These are phyloP conservation scores for Stygiomarasmius scandens DNA, from an alignment of 1,284 basidiomycete species.

Conservation along the genomic window DNA sequence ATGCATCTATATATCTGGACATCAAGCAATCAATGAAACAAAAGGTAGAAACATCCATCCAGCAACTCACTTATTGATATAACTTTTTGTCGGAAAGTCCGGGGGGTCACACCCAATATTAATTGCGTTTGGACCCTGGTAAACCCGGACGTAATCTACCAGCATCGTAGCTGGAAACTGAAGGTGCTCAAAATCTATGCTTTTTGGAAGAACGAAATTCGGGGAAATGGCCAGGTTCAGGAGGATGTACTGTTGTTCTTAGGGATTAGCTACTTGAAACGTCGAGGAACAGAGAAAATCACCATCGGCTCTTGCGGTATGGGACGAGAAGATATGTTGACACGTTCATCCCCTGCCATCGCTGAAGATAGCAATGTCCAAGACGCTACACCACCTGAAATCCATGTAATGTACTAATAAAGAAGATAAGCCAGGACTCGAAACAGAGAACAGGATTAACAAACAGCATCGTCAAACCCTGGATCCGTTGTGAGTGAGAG, in stretches of 20 bases:
- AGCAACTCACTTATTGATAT: slow-evolving; percentile 57
- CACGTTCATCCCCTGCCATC: slow-evolving; percentile 52
- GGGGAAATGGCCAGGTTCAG: slow-evolving; percentile 61
- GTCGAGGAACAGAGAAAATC: background rate
- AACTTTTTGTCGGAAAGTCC: slow-evolving; percentile 29
- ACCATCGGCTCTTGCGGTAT: slow-evolving; percentile 70
- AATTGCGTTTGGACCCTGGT: slow-evolving; percentile 20
- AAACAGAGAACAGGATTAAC: background rate
- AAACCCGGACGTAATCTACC: slow-evolving; percentile 22
- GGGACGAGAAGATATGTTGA: slow-evolving; percentile 58
- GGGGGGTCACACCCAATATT: slow-evolving; percentile 20
- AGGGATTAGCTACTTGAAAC: background rate
- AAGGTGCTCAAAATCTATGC: slow-evolving; percentile 24
- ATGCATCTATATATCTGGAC: slow-evolving; percentile 23
- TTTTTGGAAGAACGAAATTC: slow-evolving; percentile 60
- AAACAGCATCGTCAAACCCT: slow-evolving; percentile 36
- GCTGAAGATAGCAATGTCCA: slow-evolving; percentile 64
- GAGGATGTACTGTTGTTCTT: slow-evolving; percentile 42
- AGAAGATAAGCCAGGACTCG: background rate
- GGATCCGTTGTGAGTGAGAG: background rate
- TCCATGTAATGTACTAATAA: slow-evolving; percentile 61
- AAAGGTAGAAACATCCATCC: background rate
- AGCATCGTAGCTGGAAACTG: slow-evolving; percentile 17
- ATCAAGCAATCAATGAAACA: background rate
- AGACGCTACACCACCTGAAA: slow-evolving; percentile 48